Base-by-base conservation (phyloP, 108 stramenopile genomes). In the Fragilaria radians region DNA sequence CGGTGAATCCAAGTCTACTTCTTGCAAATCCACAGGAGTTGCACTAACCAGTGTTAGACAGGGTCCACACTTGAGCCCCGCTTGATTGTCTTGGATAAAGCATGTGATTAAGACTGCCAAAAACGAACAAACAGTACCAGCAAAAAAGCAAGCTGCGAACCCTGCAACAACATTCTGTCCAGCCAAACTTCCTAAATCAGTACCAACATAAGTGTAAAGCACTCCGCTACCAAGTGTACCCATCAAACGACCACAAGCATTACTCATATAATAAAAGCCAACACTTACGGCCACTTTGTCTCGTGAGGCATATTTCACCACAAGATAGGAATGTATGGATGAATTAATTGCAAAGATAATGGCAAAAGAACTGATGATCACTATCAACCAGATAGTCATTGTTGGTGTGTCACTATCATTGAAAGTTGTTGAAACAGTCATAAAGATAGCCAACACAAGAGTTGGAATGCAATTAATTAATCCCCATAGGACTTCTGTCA, bases 221-320 rank as follows among this genome's bases (percentile, higher is more conserved):
- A 95, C 71, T 4, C 95, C 95, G 61, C 82, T 80, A 32, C 94
- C 81, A n/a, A 96, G 57, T 1, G 91, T 94, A 28, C 95, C 95
- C 14, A 96, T 57, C 46, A 96, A 68, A 47, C 95, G 63, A 14
- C 95, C 95, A 23, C 79, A 46, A n/a, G 95, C 95, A 69, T 96
- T 96, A 51, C 88, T 89, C 92, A 94, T 96, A 79, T 96, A 96
- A 67, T 96, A 96, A 46, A 94, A 89, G 5, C 95, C 95, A 46
- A 95, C 91, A 46, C 86, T 89, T 23, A 83, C 87, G 19, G 95
- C 91, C 42, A 95, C 80, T 66, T 92, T 96, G 52, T 96, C 93
- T 34, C 71, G 73, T 50, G 70, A 76, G 32, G 95, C 92, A 75
- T 96, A 96, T 45, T 86, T 88, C n/a, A 96, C 95, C 18, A 96